Base-by-base conservation (phyloP, 2,329 filamentous ascomycete species). In the Thyridium curvatum region DNA sequence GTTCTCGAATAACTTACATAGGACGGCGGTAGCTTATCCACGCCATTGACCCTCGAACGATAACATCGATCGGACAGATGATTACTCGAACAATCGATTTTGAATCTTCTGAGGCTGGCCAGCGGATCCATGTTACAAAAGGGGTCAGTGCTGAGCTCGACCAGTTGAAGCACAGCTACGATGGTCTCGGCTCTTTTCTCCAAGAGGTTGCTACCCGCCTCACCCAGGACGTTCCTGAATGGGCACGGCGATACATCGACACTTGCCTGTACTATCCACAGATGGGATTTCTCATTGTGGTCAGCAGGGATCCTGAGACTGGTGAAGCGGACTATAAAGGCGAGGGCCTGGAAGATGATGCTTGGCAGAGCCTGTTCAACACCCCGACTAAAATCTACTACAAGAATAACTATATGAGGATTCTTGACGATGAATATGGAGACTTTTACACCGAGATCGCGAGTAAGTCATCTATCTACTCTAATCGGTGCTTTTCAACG, bases 231-330 rank as follows among this genome's bases (percentile, higher is more conserved):
- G 66, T 93, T 15, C 83, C 89, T 1, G 68, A 74, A 42, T 72
- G 72, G 69, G 69, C 70, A 14, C 58, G 58, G 18, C 55, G 61
- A 21, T 69, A 74, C 42, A 62, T 82, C 12, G 68, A 72, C 28
- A 90, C 90, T 39, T 94, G 94, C 45, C 84, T 93, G 14, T 95
- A 93, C 56, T 84, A 94, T 45, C 91, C 90, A 1, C 89, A 95
- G 52, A 77, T 96, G 30, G 93, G 93, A 0, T 98, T 96, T 54
- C 74, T 96, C 30, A 85, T 89, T 3, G 80, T 84, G 0, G 80
- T 94, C 13, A 73, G 74, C 2, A 59, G 82, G 4, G 76, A 88
- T 48, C 63, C 69, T 12, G 57, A 67, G 2, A 79, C 73, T 2
- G 77, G 78, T 0, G 64, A 70, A 34, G 74, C 77, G 0, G 65